A percentile compares a stretch with the other conserved stretches of the same genome.
Evolutionary conservation across 331 rosid genomes (phyloP).

Genomic region (Acacia pycnantha): DNA sequence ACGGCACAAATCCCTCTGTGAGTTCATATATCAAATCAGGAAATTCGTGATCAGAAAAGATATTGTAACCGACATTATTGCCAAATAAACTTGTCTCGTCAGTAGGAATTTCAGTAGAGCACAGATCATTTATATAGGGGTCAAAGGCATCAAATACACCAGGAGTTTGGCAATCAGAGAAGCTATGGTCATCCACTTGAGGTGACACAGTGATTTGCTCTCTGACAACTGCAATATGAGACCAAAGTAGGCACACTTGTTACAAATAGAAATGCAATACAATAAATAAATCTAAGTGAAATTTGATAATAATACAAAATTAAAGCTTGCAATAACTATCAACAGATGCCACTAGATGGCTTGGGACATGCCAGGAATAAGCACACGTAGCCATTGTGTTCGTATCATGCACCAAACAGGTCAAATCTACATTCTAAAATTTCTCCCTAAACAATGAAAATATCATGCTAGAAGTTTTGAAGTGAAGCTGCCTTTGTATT

Average conservation of each 20-base stretch:
- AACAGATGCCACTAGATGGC: not conserved
- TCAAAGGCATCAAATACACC: slow-evolving; percentile 42
- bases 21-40: slow-evolving; percentile 45
- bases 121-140: slow-evolving; percentile 51
- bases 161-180: slow-evolving; percentile 37
- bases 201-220: slow-evolving; percentile 31
- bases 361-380: slow-evolving; percentile 1
- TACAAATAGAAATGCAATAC: slow-evolving; percentile 24
- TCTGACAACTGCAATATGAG: slow-evolving; percentile 30
- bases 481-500: not conserved
- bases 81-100: slow-evolving; percentile 35
- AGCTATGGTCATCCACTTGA: slow-evolving; percentile 42
- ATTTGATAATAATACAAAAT: not conserved
- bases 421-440: not conserved
- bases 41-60: slow-evolving; percentile 44
- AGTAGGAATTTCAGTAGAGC: slow-evolving; percentile 42
- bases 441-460: not conserved
- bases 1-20: slow-evolving; percentile 42
- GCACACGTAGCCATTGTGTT: not conserved
- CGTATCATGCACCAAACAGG: no score
- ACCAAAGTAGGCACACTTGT: slow-evolving; percentile 14
- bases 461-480: not conserved
- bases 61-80: slow-evolving; percentile 28
- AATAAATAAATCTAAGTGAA: not conserved
- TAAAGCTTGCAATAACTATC: not conserved